These are phyloP conservation scores for Apiospora aurea DNA, from an alignment of 2,329 filamentous ascomycete species.

Conservation along the genomic window DNA sequence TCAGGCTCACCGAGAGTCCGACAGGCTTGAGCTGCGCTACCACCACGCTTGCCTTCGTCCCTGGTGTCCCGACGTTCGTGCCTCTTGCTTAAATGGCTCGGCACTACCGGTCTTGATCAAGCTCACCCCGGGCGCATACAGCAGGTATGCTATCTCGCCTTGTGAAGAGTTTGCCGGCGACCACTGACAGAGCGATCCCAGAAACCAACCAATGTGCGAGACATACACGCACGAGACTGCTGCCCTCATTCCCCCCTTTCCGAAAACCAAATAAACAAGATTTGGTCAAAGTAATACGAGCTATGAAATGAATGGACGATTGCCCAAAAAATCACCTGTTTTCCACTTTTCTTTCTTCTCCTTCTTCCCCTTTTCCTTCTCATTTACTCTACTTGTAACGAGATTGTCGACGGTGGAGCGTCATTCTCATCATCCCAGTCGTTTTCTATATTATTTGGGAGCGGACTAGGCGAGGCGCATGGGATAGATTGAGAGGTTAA, in stretches of 20 bases:
- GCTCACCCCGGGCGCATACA: neutral
- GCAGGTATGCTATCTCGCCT: neutral
- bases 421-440: neutral
- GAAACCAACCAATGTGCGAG: neutral
- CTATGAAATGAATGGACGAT: slow-evolving; percentile 29
- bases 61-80: slow-evolving; percentile 27
- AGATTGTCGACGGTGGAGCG: neutral
- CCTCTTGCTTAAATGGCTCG: neutral
- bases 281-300: slow-evolving; percentile 27
- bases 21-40: slow-evolving; percentile 25
- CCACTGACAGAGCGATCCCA: neutral
- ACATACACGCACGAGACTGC: slow-evolving; percentile 25
- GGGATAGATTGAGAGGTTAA: neutral
- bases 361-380: neutral
- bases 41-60: slow-evolving; percentile 25
- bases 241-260: neutral
- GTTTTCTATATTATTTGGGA: neutral
- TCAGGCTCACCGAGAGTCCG: slow-evolving; percentile 24
- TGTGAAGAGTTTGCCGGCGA: accelerated
- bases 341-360: neutral
- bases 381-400: slow-evolving; percentile 6
- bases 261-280: neutral
- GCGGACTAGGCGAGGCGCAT: neutral
- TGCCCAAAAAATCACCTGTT: slow-evolving; percentile 16
- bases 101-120: neutral